Percentiles rank a stretch among this genome's conserved stretches.
Evolutionary conservation across 805 yeast genomes (phyloP).

Genomic region (Zygosaccharomyces bailii): DNA sequence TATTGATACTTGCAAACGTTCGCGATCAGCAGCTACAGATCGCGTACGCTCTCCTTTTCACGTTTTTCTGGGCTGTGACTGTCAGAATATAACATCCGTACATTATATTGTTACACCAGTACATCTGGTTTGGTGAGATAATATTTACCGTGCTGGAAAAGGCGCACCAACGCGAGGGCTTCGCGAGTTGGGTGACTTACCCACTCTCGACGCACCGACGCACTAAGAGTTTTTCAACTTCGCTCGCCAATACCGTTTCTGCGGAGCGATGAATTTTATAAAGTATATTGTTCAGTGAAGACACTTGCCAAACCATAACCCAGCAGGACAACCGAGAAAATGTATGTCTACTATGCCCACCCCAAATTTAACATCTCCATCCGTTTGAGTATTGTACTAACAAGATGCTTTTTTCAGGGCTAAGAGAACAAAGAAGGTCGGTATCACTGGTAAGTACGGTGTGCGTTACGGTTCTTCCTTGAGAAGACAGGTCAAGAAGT

Average conservation of each 20-base stretch:
- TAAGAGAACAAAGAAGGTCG: conserved; percentile 99
- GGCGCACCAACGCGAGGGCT: too few relatives aligned
- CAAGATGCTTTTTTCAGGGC: conserved; percentile 57
- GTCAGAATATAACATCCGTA: too few relatives aligned
- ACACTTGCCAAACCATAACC: not conserved
- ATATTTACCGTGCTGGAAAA: too few relatives aligned
- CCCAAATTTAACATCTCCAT: not conserved
- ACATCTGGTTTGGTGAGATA: too few relatives aligned
- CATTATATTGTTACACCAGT: too few relatives aligned
- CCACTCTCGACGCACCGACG: conserved; percentile 7
- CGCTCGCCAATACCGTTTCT: conserved; percentile 2
- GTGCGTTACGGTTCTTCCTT: conserved; percentile 99
- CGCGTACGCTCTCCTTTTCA: too few relatives aligned
- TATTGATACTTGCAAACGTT: too few relatives aligned
- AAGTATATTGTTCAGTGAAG: not conserved
- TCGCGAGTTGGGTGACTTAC: too few relatives aligned
- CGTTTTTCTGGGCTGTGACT: too few relatives aligned
- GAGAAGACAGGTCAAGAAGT: conserved; percentile 99
- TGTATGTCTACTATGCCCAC: conserved; percentile 1
- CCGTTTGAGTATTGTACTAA: conserved; percentile 11
- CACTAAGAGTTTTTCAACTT: not conserved
- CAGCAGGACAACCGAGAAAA: conserved; percentile 8
- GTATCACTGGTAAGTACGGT: conserved; percentile 99
- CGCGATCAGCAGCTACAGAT: too few relatives aligned
- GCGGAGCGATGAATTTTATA: conserved; percentile 4